These are phyloP conservation scores for Rhodamnia rubescens DNA, from an alignment of 345 rosid species.

Conservation along the genomic window DNA sequence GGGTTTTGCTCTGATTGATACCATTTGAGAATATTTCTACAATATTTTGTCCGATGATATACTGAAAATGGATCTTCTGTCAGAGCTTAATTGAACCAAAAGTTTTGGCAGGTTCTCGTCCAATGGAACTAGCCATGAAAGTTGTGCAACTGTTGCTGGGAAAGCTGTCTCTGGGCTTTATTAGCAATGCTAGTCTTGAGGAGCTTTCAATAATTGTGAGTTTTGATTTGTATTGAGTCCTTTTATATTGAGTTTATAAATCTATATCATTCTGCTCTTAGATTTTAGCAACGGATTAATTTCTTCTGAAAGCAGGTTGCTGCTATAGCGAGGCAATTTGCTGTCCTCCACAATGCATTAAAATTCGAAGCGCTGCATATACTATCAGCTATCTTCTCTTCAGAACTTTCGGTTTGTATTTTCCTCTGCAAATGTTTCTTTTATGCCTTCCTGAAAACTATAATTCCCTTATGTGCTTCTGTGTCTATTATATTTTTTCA, in stretches of 20 bases:
- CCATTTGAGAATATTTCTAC: not conserved
- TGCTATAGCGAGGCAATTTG: slow-evolving; percentile 57
- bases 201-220: slow-evolving; percentile 63
- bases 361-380: slow-evolving; percentile 82
- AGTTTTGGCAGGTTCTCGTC: slow-evolving; percentile 51
- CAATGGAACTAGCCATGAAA: slow-evolving; percentile 63
- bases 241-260: not conserved
- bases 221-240: not conserved
- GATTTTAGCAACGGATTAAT: not conserved
- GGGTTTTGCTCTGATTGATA: not conserved
- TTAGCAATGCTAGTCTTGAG: slow-evolving; percentile 18
- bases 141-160: slow-evolving; percentile 41
- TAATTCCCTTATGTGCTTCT: not conserved
- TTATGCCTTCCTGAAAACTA: not conserved
- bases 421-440: not conserved
- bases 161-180: slow-evolving; percentile 31
- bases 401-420: slow-evolving; percentile 38
- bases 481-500: not conserved
- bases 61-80: not conserved
- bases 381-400: slow-evolving; percentile 60
- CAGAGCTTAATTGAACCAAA: not conserved
- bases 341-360: slow-evolving; percentile 59
- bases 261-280: not conserved
- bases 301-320: slow-evolving; percentile 33
- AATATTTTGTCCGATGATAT: not conserved